Evolutionary conservation across 257 asterid genomes (phyloP), one percentile per base, ranked within the genome.

Genomic region (Buddleja alternifolia): DNA sequence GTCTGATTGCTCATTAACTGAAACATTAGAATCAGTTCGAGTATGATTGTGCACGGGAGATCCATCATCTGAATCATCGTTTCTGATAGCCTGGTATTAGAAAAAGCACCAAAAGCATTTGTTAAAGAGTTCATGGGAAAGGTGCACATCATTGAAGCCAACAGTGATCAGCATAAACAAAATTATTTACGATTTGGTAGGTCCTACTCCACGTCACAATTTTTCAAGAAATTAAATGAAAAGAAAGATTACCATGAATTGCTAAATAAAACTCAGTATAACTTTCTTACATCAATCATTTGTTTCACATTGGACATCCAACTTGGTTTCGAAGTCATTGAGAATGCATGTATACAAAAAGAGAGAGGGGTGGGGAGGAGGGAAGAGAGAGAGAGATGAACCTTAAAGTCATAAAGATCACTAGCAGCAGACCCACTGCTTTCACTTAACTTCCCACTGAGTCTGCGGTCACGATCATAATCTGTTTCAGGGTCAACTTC

Each of bases 401-500:
- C 99, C 99, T 94, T 87, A 70, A 80, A 89, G 72, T 89, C 93
- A 77, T 91, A 89, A 66, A 89, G 93, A 91, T 94, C 95, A 60
- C 96, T 83, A 70, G 93, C 86, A 67, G 85, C 91, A 57, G 97
- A 91, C 50, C 96, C 95, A 75, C 99, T 94, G 82, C 93, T 91
- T 84, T 83, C 99, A 70, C 99, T 94, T 63, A 91, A 78, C 80
- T 91, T 91, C 73, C 99, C 97, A 78, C 99, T 87, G 70, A 78
- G 90, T 63, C 86, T 84, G 56, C 97, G 97, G 72, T 81, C 90
- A 34, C 64, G 83, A 52, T 91, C 95, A 74, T 79, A 83, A 58
- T 91, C 95, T 17, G 87, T 82, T 72, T 88, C 97, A 70, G 81
- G 91, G 72, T 82, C 92, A 0, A 67, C 95, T 84, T 91, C 95